Evolutionary conservation across 768 basidiomycete genomes (phyloP), one percentile per base, ranked within the genome.

Genomic region (Lactarius quietus): DNA sequence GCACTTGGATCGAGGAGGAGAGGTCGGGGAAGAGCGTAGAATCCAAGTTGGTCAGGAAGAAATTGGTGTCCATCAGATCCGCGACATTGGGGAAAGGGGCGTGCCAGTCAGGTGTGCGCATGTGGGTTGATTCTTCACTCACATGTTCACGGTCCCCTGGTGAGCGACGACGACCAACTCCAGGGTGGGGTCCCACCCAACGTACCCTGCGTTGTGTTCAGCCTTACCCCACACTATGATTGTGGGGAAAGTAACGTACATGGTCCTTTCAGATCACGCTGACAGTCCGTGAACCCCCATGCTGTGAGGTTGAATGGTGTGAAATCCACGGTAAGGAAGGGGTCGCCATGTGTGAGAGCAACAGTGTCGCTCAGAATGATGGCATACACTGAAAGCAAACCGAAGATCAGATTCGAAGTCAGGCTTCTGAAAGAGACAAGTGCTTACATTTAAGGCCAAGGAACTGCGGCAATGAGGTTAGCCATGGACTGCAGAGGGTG

Each of bases 111-210:
- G 7, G 20, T 28, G 8, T 26, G 10, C 18, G 14, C 6, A 31
- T 26, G 6, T 48, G 45, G 12, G 33, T 17, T 23, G 63, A 48
- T 29, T 36, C 31, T 1, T 39, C 9, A 62, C 79, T 72, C 68
- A 86, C 85, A 87, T 69, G 63, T 82, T 72, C 0, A 75, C 79
- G 8, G 86, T 87, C 18, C 86, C 86, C 70, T 87, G 78, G 67
- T 86, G 86, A 1, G 81, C 82, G 9, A 87, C 83, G n/a, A 87
- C 79, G 41, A 86, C 78, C 3, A 83, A 76, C 62, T 80, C 77
- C 64, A 81, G 73, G 8, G 75, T 66, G 1, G 81, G 80, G 78
- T 83, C 85, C 68, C 81, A 85, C 8, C 86, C 86, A 23, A 86
- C 84, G 39, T 60, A 66, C 74, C 84, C 64, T 83, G 63, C 72